A percentile compares a stretch with the other conserved stretches of the same genome.
These are phyloP conservation scores for Tricholomella constricta DNA, from an alignment of 768 basidiomycete genomes.

Conservation along the genomic window DNA sequence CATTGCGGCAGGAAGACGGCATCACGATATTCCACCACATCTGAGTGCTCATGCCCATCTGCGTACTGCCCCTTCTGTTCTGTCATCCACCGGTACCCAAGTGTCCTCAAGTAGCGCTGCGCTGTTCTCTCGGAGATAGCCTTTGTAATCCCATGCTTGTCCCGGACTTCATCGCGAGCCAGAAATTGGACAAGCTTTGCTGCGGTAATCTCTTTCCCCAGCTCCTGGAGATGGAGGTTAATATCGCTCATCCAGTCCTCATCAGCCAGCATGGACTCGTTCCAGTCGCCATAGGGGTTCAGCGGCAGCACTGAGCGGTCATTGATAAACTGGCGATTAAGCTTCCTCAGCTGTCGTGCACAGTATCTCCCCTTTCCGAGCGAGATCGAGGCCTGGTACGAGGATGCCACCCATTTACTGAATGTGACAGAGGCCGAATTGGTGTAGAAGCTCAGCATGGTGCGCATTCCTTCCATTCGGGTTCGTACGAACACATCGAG, in stretches of 20 bases:
- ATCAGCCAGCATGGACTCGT: constrained; percentile 29
- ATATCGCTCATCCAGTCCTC: constrained; percentile 32
- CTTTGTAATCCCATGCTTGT: not conserved
- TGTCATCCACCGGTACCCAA: constrained; percentile 28
- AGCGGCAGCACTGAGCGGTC: constrained; percentile 24
- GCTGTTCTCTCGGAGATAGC: constrained; percentile 1
- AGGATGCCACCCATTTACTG: constrained; percentile 4
- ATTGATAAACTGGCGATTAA: constrained; percentile 17
- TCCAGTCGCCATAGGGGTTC: constrained; percentile 31
- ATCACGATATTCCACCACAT: constrained; percentile 36
- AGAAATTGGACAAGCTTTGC: constrained; percentile 27
- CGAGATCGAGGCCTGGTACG: constrained; percentile 2
- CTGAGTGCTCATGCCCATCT: constrained; percentile 36
- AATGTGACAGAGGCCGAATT: not conserved
- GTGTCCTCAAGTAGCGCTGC: constrained; percentile 28
- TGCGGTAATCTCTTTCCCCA: constrained; percentile 26
- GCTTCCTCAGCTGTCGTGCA: constrained; percentile 3
- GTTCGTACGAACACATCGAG: constrained; percentile 2
- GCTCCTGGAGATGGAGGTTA: constrained; percentile 21
- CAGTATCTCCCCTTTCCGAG: constrained; percentile 1
- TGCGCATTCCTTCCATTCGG: constrained; percentile 6
- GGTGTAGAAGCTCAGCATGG: constrained; percentile 6
- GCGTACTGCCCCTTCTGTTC: constrained; percentile 29
- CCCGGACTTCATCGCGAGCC: not conserved
- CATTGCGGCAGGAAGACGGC: constrained; percentile 20